Evolutionary conservation across 1,284 basidiomycete genomes (phyloP).

Genomic region (Cutaneotrichosporon daszewskae): DNA sequence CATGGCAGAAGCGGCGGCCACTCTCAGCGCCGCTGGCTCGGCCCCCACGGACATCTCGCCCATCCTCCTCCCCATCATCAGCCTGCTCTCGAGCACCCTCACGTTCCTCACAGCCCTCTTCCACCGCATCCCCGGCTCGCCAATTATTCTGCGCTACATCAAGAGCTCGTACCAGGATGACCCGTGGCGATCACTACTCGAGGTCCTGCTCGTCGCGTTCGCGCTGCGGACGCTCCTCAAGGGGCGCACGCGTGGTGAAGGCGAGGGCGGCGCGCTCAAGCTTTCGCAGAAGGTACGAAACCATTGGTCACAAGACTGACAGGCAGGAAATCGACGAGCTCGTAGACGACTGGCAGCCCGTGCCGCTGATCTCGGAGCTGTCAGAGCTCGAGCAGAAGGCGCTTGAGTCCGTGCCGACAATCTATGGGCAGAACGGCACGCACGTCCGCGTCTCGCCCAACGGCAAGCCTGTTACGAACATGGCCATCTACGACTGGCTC

Average conservation of each 20-base stretch:
- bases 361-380: conserved; percentile 61
- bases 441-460: conserved; percentile 69
- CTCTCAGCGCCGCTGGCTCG: background rate
- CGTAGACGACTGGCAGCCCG: conserved; percentile 90
- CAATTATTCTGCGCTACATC: conserved; percentile 85
- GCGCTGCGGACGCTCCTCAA: conserved; percentile 83
- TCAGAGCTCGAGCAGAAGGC: conserved; percentile 62
- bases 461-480: conserved; percentile 74
- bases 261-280: conserved; percentile 63
- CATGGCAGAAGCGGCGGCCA: conserved; percentile 1
- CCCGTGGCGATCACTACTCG: conserved; percentile 84
- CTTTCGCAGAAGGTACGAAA: conserved; percentile 73
- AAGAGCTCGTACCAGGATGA: conserved; percentile 75
- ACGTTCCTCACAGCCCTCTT: conserved; percentile 28
- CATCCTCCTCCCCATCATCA: conserved; percentile 35
- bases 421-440: conserved; percentile 73
- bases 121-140: conserved; percentile 69
- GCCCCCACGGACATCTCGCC: conserved; percentile 33
- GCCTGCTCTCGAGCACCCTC: conserved; percentile 29
- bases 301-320: background rate
- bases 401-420: conserved; percentile 67
- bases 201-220: conserved; percentile 82
- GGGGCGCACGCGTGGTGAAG: conserved; percentile 79
- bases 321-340: conserved; percentile 95
- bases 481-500: conserved; percentile 89